phyloP scores from a whole-genome alignment of 2,329 filamentous ascomycete genomes.

The Colletotrichum melonis region DNA sequence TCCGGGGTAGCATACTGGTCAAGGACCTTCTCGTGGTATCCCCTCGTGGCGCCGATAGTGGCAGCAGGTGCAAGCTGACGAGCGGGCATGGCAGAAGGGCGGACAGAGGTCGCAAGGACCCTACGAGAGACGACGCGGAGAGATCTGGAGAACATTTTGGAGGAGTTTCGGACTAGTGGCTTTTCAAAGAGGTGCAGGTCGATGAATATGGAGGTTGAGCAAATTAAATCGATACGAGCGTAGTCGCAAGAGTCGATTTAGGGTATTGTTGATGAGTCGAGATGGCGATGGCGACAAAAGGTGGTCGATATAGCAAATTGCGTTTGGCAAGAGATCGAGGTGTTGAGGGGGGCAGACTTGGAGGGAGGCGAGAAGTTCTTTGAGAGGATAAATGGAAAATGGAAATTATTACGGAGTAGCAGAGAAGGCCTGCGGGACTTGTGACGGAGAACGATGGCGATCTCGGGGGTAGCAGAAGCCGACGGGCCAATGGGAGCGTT shows the following conservation, averaged over 20 bases:
- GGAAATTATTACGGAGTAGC: conserved; percentile 6
- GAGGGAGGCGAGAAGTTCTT: conserved; percentile 30
- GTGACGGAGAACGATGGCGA: conserved; percentile 38
- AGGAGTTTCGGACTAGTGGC: conserved; percentile 13
- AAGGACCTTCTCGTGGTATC: conserved; percentile 71
- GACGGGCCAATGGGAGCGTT: conserved; percentile 30
- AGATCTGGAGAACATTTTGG: conserved; percentile 59
- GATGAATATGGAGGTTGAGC: conserved; percentile 10
- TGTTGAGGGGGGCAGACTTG: conserved; percentile 8
- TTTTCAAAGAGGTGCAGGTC: conserved; percentile 1
- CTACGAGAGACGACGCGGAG: conserved; percentile 56
- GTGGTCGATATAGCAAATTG: conserved; percentile 20
- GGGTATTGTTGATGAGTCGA: conserved; percentile 3
- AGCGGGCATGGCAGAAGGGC: conserved; percentile 50
- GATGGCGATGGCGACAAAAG: conserved; percentile 27
- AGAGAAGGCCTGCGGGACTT: conserved; percentile 32
- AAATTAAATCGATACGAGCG: conserved; percentile 14
- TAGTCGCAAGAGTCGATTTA: conserved; percentile 15
- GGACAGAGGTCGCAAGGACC: conserved; percentile 52
- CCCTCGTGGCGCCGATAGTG: conserved; percentile 54
- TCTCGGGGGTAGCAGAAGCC: conserved; percentile 34
- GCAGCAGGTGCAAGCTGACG: conserved; percentile 55
- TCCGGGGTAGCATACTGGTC: conserved; percentile 78
- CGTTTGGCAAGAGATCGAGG: neutral
- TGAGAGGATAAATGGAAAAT: conserved; percentile 21